Percentiles rank a stretch among this genome's conserved stretches.
Conservation (phyloP, 305 asterid genomes). For the Solanum hybrid region DNA sequence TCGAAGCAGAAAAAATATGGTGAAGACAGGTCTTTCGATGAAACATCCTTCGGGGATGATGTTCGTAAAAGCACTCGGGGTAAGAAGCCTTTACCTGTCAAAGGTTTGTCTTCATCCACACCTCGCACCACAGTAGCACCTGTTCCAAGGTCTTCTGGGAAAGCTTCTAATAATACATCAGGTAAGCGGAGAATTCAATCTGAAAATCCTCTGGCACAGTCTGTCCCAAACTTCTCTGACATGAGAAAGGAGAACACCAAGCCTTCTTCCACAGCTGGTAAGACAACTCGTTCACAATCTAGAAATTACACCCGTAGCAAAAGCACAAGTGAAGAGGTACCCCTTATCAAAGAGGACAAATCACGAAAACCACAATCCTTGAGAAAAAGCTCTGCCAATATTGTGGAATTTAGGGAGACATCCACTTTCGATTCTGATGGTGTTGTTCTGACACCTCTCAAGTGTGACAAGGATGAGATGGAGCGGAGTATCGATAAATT, state of each 20-base stretch:
- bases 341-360: slow-evolving; percentile 61
- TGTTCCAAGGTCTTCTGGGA: slow-evolving; percentile 48
- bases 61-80: slow-evolving; percentile 31
- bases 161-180: slow-evolving; percentile 36
- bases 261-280: slow-evolving; percentile 60
- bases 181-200: slow-evolving; percentile 57
- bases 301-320: slow-evolving; percentile 68
- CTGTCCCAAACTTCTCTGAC: slow-evolving; percentile 57
- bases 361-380: slow-evolving; percentile 40
- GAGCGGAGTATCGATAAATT: slow-evolving; percentile 23
- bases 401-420: slow-evolving; percentile 33
- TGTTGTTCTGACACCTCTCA: slow-evolving; percentile 37
- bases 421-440: slow-evolving; percentile 40
- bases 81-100: slow-evolving; percentile 53
- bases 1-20: slow-evolving; percentile 23
- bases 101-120: slow-evolving; percentile 43
- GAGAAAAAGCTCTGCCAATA: slow-evolving; percentile 54
- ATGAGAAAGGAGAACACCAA: slow-evolving; percentile 71
- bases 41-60: slow-evolving; percentile 35
- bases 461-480: slow-evolving; percentile 37
- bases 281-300: slow-evolving; percentile 51
- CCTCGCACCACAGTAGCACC: slow-evolving; percentile 56
- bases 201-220: slow-evolving; percentile 82
- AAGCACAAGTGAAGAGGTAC: slow-evolving; percentile 49
- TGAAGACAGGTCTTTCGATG: slow-evolving; percentile 32